Conservation (phyloP, 306 rosid genomes). For the Fragaria vesca region DNA sequence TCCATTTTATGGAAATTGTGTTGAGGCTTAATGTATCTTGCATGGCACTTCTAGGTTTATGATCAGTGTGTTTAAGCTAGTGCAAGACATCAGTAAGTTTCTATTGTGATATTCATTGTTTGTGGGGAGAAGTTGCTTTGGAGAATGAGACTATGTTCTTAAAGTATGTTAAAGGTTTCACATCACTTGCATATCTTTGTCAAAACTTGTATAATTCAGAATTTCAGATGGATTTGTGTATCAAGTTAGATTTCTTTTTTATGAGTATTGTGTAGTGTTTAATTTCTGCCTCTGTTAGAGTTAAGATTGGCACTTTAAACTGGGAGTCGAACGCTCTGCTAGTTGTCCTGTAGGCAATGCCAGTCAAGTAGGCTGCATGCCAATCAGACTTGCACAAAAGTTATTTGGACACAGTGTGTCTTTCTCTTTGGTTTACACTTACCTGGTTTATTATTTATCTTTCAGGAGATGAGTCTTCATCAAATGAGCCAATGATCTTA, state of each 20-base stretch:
- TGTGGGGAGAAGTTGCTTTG: not conserved
- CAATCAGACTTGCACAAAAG: not conserved
- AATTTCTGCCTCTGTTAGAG: not conserved
- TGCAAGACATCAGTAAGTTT: not conserved
- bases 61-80: not conserved
- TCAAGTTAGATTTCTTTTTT: not conserved
- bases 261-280: not conserved
- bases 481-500: conserved; percentile 73
- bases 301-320: not conserved
- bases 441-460: not conserved
- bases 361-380: not conserved
- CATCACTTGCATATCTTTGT: conserved; percentile 1
- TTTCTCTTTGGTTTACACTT: not conserved
- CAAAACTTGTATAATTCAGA: not conserved
- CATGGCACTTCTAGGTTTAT: not conserved
- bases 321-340: not conserved
- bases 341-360: not conserved
- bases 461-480: conserved; percentile 54
- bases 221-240: not conserved
- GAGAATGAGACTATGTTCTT: not conserved
- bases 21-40: not conserved
- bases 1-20: not conserved
- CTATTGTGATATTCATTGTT: not conserved
- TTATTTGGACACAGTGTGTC: not conserved
- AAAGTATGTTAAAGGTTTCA: not conserved